These are phyloP conservation scores for Chrysoporthe puriensis DNA, from an alignment of 2,329 filamentous ascomycete genomes.

Conservation along the genomic window DNA sequence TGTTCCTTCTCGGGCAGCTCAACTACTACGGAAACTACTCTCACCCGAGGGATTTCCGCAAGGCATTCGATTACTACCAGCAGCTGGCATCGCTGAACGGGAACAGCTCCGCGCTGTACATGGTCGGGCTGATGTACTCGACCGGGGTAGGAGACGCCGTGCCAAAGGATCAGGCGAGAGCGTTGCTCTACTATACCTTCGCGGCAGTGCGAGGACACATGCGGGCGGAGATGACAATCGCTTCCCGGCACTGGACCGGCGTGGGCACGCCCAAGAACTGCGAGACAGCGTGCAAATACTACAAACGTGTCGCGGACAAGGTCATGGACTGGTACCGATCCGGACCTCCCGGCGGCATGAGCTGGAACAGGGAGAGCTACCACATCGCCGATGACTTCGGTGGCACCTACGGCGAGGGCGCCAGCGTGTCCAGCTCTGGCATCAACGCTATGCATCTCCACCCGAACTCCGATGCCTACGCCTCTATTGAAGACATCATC, in stretches of 20 bases:
- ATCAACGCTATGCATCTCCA: constrained; percentile 76
- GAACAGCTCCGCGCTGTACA: constrained; percentile 91
- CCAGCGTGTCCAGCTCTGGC: constrained; percentile 86
- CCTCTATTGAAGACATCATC: constrained; percentile 88
- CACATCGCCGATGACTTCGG: constrained; percentile 88
- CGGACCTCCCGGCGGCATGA: constrained; percentile 85
- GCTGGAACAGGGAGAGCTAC: constrained; percentile 77
- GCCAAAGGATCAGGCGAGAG: constrained; percentile 84
- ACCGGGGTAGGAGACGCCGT: constrained; percentile 86
- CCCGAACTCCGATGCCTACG: constrained; percentile 78
- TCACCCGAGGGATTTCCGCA: constrained; percentile 78
- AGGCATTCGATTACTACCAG: constrained; percentile 81
- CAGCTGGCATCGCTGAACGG: constrained; percentile 75
- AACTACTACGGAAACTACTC: constrained; percentile 97
- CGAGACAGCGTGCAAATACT: constrained; percentile 82
- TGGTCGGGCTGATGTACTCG: constrained; percentile 94
- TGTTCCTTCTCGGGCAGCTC: constrained; percentile 89
- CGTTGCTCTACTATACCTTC: constrained; percentile 92
- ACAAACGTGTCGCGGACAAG: constrained; percentile 92
- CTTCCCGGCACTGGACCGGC: constrained; percentile 81
- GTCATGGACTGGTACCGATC: constrained; percentile 85
- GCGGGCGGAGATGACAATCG: constrained; percentile 90
- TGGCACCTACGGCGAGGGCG: constrained; percentile 93
- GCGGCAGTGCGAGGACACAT: constrained; percentile 83
- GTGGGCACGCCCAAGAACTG: constrained; percentile 87